Conservation (phyloP, 2,329 filamentous ascomycete genomes). For the Hymenoscyphus fraxineus region DNA sequence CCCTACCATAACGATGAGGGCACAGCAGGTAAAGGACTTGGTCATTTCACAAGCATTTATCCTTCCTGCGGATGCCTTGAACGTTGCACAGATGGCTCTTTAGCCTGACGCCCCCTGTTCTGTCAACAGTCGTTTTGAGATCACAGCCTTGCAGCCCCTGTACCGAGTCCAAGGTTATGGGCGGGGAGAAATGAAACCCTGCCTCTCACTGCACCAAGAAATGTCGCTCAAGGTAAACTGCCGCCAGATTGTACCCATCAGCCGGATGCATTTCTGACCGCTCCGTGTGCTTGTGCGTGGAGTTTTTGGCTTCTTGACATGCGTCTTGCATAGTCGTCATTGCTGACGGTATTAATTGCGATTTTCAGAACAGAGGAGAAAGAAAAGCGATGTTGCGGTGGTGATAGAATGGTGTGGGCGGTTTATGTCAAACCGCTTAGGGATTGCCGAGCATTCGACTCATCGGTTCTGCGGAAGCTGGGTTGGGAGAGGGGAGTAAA, state of each 20-base stretch:
- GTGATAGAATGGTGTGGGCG: not conserved
- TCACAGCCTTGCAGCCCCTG: not conserved
- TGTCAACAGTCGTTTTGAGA: not conserved
- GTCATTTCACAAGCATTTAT: not conserved
- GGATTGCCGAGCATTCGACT: not conserved
- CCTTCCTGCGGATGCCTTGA: not conserved
- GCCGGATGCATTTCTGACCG: not conserved
- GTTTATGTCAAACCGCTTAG: not conserved
- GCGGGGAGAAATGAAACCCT: not conserved
- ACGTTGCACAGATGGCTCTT: not conserved
- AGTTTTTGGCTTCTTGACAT: too few species aligned
- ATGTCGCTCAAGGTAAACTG: not conserved
- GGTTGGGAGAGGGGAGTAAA: not conserved
- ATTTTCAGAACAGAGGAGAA: not conserved
- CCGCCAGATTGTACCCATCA: not conserved
- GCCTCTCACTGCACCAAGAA: not conserved
- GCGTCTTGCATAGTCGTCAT: not conserved
- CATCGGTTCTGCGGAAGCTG: not conserved
- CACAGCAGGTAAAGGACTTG: not conserved
- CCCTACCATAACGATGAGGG: not conserved
- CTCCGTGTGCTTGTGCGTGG: not conserved
- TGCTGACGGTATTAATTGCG: not conserved
- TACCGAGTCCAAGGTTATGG: not conserved
- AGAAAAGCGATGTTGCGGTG: not conserved
- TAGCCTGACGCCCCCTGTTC: not conserved